Base-by-base conservation (phyloP, 345 rosid genomes). In the Ricinus communis region DNA sequence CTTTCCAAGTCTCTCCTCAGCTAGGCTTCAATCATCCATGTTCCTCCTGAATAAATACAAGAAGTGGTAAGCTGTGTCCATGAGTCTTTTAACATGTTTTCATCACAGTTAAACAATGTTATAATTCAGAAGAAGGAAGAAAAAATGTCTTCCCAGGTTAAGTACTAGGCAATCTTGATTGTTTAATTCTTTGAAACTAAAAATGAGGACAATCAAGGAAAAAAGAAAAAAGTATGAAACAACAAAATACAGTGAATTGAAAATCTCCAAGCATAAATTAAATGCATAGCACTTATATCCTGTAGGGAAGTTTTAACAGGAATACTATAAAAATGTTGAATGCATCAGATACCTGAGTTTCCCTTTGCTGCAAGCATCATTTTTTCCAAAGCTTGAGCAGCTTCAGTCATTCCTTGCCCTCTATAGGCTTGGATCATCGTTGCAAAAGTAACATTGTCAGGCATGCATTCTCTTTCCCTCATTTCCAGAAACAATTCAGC, bases 381-480 rank as follows among this genome's bases (percentile, higher is more conserved):
- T 18, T 70, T 82, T 77, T 87, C 86, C 73, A 93, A 79, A 67
- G 76, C 78, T 73, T 78, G 70, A 64, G 86, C 96, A 65, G 79
- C 84, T 70, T 89, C 91, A 36, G 54, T 65, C 87, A 93, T 83
- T 70, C 93, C 93, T 49, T 84, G 86, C 19, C 86, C 80, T 22
- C 74, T 80, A 81, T 89, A 89, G 33, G 87, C 86, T 77, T 84
- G 90, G 69, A 88, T 82, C 96, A 91, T 83, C 14, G 85, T 86
- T n/a, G 88, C 87, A 40, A 83, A 88, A 6, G 97, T 91, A 72
- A 89, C 78, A 8, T 64, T 74, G 64, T 93, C 88, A 16, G 97
- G 91, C 69, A 75, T 73, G 82, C 93, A 91, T 66, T 83, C 79
- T 66, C 84, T 89, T 71, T 85, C 93, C 66, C 87, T 76, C 96